phyloP scores from a whole-genome alignment of 2,329 filamentous ascomycete genomes.

The Ascochyta pisi region DNA sequence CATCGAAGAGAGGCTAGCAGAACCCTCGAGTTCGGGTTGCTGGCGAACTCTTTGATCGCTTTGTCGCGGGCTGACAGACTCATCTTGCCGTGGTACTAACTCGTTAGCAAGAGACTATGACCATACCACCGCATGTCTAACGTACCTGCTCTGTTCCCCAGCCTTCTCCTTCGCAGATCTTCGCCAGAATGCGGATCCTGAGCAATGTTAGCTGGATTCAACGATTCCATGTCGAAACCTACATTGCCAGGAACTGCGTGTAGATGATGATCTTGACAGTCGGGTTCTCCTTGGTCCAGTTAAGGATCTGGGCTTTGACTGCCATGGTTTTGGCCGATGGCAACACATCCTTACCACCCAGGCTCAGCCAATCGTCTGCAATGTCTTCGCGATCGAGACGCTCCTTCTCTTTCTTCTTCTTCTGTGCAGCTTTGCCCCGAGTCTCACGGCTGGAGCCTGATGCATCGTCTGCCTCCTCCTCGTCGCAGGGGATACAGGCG shows the following conservation, averaged over 20 bases:
- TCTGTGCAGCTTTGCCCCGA: conserved; percentile 20
- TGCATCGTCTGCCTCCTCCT: conserved; percentile 25
- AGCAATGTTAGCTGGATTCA: conserved; percentile 9
- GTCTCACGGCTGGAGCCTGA: conserved; percentile 17
- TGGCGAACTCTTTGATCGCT: conserved; percentile 56
- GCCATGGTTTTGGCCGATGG: conserved; percentile 56
- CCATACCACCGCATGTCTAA: too few species aligned
- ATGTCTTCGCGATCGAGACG: conserved; percentile 38
- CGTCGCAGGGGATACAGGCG: conserved; percentile 28
- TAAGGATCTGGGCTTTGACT: conserved; percentile 54
- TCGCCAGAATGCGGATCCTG: conserved; percentile 57
- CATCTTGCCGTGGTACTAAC: conserved; percentile 59
- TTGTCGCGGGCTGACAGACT: conserved; percentile 53
- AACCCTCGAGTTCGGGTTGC: conserved; percentile 51
- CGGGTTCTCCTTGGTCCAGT: conserved; percentile 54
- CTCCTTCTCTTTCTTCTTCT: conserved; percentile 24
- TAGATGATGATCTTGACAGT: conserved; percentile 66
- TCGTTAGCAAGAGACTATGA: conserved; percentile 12
- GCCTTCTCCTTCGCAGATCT: conserved; percentile 57
- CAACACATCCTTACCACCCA: conserved; percentile 46
- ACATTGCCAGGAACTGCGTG: conserved; percentile 63
- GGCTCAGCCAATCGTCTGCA: conserved; percentile 48
- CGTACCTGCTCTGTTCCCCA: conserved; percentile 57
- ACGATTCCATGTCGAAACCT: neutral
- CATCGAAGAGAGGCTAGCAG: conserved; percentile 64